Evolutionary conservation across 2,329 filamentous ascomycete species (phyloP).

Genomic region (Colletotrichum sp.): DNA sequence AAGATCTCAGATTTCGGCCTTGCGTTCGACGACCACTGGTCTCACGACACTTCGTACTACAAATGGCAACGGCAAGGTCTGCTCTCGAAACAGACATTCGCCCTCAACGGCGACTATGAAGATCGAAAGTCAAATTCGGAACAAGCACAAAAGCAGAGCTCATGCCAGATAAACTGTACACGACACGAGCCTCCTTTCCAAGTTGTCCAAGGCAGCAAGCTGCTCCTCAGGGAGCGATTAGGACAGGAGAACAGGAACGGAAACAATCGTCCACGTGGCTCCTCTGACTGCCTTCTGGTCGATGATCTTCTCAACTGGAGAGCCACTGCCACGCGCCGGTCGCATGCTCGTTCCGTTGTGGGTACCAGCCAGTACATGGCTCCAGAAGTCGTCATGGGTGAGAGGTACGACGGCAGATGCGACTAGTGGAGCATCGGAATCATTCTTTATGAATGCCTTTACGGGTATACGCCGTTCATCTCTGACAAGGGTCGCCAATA

Average conservation of each 20-base stretch:
- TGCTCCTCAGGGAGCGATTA: background rate
- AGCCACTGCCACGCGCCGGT: constrained; percentile 70
- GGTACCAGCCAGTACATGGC: constrained; percentile 99
- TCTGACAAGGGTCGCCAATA: constrained; percentile 77
- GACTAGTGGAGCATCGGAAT: constrained; percentile 98
- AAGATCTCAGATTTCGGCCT: constrained; percentile 97
- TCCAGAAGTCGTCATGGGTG: constrained; percentile 85
- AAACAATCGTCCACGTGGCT: background rate
- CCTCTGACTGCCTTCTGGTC: constrained; percentile 15
- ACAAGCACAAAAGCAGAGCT: background rate
- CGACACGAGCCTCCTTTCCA: constrained; percentile 22
- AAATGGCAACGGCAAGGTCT: constrained; percentile 82
- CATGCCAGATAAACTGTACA: background rate
- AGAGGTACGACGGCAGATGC: constrained; percentile 88
- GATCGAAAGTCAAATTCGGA: constrained; percentile 48
- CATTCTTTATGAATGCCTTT: constrained; percentile 93
- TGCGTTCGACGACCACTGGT: constrained; percentile 94
- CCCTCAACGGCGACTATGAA: constrained; percentile 74
- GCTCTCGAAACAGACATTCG: constrained; percentile 76
- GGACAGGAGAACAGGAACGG: background rate
- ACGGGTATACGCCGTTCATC: constrained; percentile 89
- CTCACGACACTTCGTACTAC: constrained; percentile 87
- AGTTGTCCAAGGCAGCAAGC: constrained; percentile 33
- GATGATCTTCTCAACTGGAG: constrained; percentile 71
- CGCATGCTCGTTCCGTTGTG: constrained; percentile 83